Conservation (phyloP, 106 monocot genomes). For the Apostasia shenzhenica region DNA sequence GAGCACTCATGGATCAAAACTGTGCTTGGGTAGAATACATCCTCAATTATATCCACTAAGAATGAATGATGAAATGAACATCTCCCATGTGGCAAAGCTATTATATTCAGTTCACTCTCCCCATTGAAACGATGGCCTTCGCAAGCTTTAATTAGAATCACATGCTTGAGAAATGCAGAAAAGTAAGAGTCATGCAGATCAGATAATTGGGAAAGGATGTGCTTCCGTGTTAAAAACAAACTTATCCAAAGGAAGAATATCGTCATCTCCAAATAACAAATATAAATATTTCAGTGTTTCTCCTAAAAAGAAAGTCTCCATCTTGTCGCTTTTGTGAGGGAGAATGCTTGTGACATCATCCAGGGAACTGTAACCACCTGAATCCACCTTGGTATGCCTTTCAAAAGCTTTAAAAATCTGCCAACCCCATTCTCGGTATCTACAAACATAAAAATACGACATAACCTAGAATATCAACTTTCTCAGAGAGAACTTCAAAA, state of each 20-base stretch:
- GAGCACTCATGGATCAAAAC: no score
- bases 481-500: not conserved
- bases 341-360: slow-evolving; percentile 81
- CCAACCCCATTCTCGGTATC: slow-evolving; percentile 98
- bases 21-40: no score
- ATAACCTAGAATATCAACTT: not conserved
- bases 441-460: slow-evolving; percentile 15
- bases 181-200: not conserved
- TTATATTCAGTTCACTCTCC: no score
- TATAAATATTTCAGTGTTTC: slow-evolving; percentile 94
- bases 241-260: slow-evolving; percentile 73
- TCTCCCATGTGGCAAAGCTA: no score
- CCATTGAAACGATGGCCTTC: no score
- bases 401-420: slow-evolving; percentile 92
- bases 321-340: slow-evolving; percentile 82
- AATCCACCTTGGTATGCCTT: slow-evolving; percentile 69
- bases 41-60: no score
- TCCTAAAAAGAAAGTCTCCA: slow-evolving; percentile 97
- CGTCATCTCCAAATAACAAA: slow-evolving; percentile 67
- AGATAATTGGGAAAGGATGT: slow-evolving; percentile 68
- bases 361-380: slow-evolving; percentile 83
- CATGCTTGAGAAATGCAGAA: no score
- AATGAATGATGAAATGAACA: no score
- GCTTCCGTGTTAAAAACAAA: slow-evolving; percentile 98
- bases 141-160: no score